Percentiles rank a stretch among this genome's conserved stretches.
phyloP scores from a whole-genome alignment of 2,329 filamentous ascomycete species.

The Ophiocordyceps camponoti-leonardi region DNA sequence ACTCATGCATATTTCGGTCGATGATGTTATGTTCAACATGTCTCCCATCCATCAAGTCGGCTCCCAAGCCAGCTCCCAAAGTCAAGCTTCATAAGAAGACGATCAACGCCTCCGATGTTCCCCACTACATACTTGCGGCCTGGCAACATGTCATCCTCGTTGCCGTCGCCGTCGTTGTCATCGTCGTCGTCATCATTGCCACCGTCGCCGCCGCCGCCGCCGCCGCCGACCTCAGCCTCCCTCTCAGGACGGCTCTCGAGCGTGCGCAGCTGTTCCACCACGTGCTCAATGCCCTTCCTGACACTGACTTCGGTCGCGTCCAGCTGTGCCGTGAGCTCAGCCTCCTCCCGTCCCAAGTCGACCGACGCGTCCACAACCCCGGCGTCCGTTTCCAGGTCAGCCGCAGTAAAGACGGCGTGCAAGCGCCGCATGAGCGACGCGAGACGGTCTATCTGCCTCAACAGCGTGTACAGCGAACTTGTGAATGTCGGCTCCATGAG shows the following conservation, averaged over 20 bases:
- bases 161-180: constrained; percentile 24
- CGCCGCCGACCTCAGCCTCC: constrained; percentile 24
- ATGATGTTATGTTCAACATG: too few relatives aligned
- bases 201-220: constrained; percentile 20
- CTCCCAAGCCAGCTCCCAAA: constrained; percentile 40
- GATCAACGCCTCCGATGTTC: constrained; percentile 64
- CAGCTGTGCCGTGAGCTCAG: constrained; percentile 47
- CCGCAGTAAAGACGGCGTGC: constrained; percentile 56
- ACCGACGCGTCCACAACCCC: constrained; percentile 63
- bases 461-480: constrained; percentile 44
- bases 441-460: constrained; percentile 65
- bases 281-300: constrained; percentile 47
- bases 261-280: constrained; percentile 37
- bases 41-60: constrained; percentile 7
- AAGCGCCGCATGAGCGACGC: constrained; percentile 61
- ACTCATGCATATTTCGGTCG: too few relatives aligned
- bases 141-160: constrained; percentile 16
- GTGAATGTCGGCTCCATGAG: constrained; percentile 49
- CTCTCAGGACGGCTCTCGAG: constrained; percentile 28
- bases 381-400: constrained; percentile 69
- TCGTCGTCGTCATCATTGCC: constrained; percentile 19
- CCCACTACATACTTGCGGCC: constrained; percentile 43
- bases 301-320: constrained; percentile 45
- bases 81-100: constrained; percentile 82
- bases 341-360: constrained; percentile 56